Conservation (phyloP, 345 rosid genomes). For the Hibiscus trionum region DNA sequence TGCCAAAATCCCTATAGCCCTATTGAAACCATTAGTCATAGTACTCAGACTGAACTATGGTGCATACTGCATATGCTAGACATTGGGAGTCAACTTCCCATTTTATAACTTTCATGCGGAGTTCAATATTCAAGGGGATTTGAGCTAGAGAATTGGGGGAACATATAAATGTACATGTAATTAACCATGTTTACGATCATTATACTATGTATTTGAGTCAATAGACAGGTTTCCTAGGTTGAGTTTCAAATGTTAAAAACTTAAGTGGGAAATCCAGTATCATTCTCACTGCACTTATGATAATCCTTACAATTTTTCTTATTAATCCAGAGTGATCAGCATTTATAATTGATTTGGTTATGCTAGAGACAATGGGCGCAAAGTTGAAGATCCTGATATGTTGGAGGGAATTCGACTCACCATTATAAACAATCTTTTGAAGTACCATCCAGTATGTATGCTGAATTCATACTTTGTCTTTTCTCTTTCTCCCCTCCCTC, state of each 20-base stretch:
- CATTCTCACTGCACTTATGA: neutral
- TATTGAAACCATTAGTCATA: neutral
- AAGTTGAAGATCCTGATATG: conserved; percentile 92
- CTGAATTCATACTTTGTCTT: neutral
- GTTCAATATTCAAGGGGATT: neutral
- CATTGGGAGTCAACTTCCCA: no score
- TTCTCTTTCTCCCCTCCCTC: neutral
- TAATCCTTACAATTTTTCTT: neutral
- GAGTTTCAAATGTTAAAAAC: neutral
- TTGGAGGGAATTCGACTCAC: conserved; percentile 89
- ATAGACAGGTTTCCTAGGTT: neutral
- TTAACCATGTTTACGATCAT: neutral
- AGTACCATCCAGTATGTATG: conserved; percentile 85
- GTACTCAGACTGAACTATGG: neutral
- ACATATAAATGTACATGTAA: neutral
- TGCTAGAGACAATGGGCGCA: conserved; percentile 76
- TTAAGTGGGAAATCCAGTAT: neutral
- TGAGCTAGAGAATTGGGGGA: neutral
- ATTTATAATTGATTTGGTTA: conserved; percentile 17
- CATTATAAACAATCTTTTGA: conserved; percentile 84
- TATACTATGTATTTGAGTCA: neutral
- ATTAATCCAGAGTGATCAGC: conserved; percentile 8
- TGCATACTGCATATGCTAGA: neutral
- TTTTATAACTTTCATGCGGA: neutral
- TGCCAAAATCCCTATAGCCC: neutral